Conservation (phyloP, 78 protist species). For the Dictyostelium citrinum region DNA sequence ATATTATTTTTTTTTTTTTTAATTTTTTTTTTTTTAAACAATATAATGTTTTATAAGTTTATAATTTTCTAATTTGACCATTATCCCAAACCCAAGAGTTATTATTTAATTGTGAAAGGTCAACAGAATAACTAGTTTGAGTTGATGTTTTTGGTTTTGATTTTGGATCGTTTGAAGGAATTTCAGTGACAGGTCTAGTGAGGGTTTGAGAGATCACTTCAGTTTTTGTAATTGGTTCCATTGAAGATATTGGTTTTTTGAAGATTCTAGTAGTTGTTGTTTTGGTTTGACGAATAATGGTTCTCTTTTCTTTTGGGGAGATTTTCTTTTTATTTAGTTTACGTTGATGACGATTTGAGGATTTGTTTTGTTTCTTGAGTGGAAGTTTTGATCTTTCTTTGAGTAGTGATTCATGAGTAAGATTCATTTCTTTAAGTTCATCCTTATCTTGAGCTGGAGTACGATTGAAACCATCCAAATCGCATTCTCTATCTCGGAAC, state of each 20-base stretch:
- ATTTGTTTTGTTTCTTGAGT: not conserved
- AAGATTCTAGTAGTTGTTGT: not conserved
- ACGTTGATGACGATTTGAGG: not conserved
- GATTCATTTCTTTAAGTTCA: not conserved
- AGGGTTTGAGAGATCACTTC: not conserved
- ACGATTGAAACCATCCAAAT: not conserved
- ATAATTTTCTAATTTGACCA: not conserved
- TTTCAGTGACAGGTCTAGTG: not conserved
- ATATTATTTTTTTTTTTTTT: not conserved
- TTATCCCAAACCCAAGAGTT: not conserved
- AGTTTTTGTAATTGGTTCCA: not conserved
- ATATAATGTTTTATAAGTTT: not conserved
- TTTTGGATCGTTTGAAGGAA: conserved; percentile 5
- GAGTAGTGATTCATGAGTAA: not conserved
- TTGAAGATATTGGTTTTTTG: not conserved
- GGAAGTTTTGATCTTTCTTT: not conserved
- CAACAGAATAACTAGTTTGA: not conserved
- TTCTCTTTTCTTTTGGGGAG: not conserved
- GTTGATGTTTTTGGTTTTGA: conserved; percentile 3
- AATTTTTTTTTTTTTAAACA: not conserved
- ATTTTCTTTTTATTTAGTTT: not conserved
- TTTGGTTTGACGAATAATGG: not conserved
- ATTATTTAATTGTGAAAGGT: not conserved
- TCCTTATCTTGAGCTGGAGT: conserved; percentile 3
- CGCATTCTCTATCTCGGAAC: not conserved